Evolutionary conservation across 139 green algal genomes (phyloP), one percentile per base, ranked within the genome.

Genomic region (Chloropicon primus): DNA sequence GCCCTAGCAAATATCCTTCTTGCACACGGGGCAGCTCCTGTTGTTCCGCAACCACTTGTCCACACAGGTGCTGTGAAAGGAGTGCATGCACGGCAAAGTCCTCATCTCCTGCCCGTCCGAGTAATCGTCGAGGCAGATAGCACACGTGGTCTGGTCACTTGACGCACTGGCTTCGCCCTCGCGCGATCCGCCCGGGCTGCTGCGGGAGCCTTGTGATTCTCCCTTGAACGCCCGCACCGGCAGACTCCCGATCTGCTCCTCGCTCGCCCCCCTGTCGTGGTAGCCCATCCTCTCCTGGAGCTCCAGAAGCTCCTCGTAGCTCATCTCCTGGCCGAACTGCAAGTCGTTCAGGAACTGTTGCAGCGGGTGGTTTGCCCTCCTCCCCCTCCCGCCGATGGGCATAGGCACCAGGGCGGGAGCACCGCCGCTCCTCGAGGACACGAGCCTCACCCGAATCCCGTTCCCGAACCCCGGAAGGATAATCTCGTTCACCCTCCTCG

Each of bases 21-120:
- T 85, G 79, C 81, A 85, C 25, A 85, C 74, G 1, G 81, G 81
- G 79, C 81, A 85, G 26, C 21, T 73, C 25, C 25, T 27, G 29
- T 85, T 82, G 54, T 78, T 82, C 10, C 53, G 84, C 25, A 85
- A 71, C 81, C 81, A 85, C 28, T 25, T 74, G 80, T 85, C 81
- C 22, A 85, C 41, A 25, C 81, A 85, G 17, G 17, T 53, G 24
- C 22, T 22, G 54, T 85, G 81, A 80, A 85, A 85, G 53, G 77
- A 74, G 81, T 85, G 81, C n/a, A 27, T 54, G 79, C 81, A 85
- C 5, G 80, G 81, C 71, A 85, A 75, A 75, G 72, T 28, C 2
- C 74, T 27, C 21, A 85, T 72, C 75, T 85, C 73, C 27, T 72
- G 41, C n/a, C 75, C 80, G n/a, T 85, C 79, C 23, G 29, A 25